Conservation (phyloP, 139 green algal species). For the Monoraphidium neglectum region DNA sequence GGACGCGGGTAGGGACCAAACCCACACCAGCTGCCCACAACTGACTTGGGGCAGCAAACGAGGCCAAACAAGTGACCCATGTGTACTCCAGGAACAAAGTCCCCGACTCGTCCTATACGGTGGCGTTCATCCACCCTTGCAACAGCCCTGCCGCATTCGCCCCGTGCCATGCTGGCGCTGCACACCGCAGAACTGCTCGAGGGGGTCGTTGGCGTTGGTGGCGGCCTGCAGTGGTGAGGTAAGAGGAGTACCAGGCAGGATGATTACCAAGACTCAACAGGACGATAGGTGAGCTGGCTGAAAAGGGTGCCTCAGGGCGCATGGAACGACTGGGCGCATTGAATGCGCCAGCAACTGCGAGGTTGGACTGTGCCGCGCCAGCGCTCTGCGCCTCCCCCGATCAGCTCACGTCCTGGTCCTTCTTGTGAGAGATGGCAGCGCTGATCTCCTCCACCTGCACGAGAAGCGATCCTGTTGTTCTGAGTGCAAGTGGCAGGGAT, state of each 20-base stretch:
- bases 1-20: too few relatives aligned
- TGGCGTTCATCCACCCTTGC: too few relatives aligned
- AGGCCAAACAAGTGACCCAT: background rate
- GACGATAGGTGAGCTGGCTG: background rate
- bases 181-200: conserved; percentile 62
- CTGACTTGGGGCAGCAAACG: too few relatives aligned
- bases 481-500: background rate
- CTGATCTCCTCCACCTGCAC: conserved; percentile 53
- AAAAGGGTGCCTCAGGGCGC: too few relatives aligned
- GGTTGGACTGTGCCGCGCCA: too few relatives aligned
- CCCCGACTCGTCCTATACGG: too few relatives aligned
- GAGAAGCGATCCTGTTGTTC: background rate
- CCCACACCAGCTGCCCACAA: background rate
- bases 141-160: too few relatives aligned
- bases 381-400: too few relatives aligned
- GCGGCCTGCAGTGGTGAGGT: background rate
- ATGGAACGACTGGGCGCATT: too few relatives aligned
- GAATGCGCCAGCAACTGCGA: too few relatives aligned
- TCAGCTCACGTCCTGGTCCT: conserved; percentile 25
- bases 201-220: conserved; percentile 35
- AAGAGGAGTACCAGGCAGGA: background rate
- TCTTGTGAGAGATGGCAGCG: conserved; percentile 47
- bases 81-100: background rate
- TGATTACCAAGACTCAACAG: background rate
- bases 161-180: too few relatives aligned